Evolutionary conservation across 306 rosid species (phyloP).

Genomic region (Cicer judaicum): DNA sequence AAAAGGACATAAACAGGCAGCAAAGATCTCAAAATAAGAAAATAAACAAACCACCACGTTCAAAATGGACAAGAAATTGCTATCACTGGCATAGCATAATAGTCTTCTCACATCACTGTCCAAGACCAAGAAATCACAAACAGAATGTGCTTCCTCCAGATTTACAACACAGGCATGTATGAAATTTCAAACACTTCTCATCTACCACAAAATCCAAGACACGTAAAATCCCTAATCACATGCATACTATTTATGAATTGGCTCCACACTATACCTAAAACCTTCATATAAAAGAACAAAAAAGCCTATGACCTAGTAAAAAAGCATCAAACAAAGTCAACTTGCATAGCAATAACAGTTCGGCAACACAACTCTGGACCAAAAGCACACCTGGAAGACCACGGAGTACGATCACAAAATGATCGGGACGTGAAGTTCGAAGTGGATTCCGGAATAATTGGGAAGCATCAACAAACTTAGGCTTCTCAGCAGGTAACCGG

Average conservation of each 20-base stretch:
- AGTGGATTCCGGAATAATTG: slow-evolving; percentile 69
- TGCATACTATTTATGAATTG: slow-evolving; percentile 23
- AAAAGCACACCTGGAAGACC: slow-evolving; percentile 86
- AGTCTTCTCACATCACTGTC: slow-evolving; percentile 18
- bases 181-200: slow-evolving; percentile 30
- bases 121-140: slow-evolving; percentile 24
- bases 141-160: slow-evolving; percentile 28
- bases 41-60: slow-evolving; percentile 34
- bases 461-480: slow-evolving; percentile 52
- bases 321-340: slow-evolving; percentile 7
- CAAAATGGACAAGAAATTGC: slow-evolving; percentile 3
- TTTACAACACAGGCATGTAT: neutral
- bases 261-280: slow-evolving; percentile 3
- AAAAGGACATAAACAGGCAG: slow-evolving; percentile 34
- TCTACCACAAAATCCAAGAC: slow-evolving; percentile 23
- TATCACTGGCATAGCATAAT: neutral
- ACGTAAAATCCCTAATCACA: slow-evolving; percentile 2
- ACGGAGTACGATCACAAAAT: slow-evolving; percentile 80
- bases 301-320: neutral
- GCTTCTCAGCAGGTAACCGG: slow-evolving; percentile 40
- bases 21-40: slow-evolving; percentile 33
- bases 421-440: slow-evolving; percentile 87
- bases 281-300: slow-evolving; percentile 16
- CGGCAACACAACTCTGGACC: neutral
- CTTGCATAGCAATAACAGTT: neutral